Evolutionary conservation across 1,139 yeast genomes (phyloP).

Genomic region (Insectozyma bohioensis): DNA sequence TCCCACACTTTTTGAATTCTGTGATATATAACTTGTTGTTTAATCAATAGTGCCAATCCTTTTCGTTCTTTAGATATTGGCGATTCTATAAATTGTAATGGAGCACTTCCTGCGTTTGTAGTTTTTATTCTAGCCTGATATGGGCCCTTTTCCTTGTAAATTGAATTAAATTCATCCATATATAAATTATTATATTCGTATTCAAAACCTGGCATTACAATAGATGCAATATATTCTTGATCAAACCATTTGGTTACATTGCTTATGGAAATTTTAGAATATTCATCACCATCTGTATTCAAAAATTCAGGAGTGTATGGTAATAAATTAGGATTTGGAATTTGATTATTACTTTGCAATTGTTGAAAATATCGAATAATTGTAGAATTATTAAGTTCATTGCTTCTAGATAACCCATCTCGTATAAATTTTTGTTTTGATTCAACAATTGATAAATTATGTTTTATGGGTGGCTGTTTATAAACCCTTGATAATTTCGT

Average conservation of each 20-base stretch:
- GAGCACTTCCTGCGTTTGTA: constrained; percentile 34
- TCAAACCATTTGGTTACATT: constrained; percentile 25
- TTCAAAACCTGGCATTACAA: constrained; percentile 38
- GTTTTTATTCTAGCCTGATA: constrained; percentile 29
- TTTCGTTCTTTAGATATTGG: constrained; percentile 27
- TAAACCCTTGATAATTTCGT: constrained; percentile 3
- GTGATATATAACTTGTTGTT: constrained; percentile 25
- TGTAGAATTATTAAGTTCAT: no score
- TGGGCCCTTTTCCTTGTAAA: constrained; percentile 39
- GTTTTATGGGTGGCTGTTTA: no score
- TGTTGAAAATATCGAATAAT: constrained; percentile 24
- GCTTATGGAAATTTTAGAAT: constrained; percentile 3
- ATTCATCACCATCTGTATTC: constrained; percentile 7
- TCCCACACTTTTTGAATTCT: constrained; percentile 31
- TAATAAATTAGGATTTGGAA: constrained; percentile 37
- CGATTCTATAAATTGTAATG: constrained; percentile 28
- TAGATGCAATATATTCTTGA: constrained; percentile 30
- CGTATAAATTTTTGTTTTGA: constrained; percentile 9
- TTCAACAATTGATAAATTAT: no score
- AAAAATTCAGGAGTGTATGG: constrained; percentile 27
- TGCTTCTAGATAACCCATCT: no score
- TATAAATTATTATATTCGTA: constrained; percentile 34
- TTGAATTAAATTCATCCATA: constrained; percentile 19
- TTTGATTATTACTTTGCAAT: constrained; percentile 23
- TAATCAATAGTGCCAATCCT: constrained; percentile 33